Evolutionary conservation across 2,329 filamentous ascomycete genomes (phyloP), one percentile per base, ranked within the genome.

Genomic region (Fonsecaea multimorphosa): DNA sequence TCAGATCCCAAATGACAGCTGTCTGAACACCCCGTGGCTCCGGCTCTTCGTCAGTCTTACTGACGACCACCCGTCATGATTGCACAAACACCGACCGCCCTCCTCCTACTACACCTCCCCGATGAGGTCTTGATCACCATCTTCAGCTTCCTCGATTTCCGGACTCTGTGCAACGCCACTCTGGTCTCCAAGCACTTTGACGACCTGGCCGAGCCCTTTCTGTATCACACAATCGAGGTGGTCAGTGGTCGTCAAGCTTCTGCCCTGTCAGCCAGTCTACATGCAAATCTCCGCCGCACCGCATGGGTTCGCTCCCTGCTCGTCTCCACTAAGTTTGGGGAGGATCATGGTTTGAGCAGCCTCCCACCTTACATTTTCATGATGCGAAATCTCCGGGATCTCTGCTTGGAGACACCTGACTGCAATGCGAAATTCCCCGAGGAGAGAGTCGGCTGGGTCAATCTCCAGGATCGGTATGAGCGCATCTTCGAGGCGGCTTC

Each of bases 401-500:
- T 72, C 19, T 58, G 67, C 22, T 63, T 72, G 16, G 71, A 72
- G 59, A 72, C 71, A 0, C 71, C 71, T 5, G 71, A 72, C 51
- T 72, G 71, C 58, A 72, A 72, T 40, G 59, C 68, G 44, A 66
- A 66, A 52, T 62, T 65, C 8, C 67, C 71, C 14, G 64, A 65
- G 27, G 70, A 72, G 46, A 59, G 71, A 58, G 61, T 72, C 1
- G 34, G 54, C 19, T 72, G 71, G 71, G 63, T 72, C 31, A 66
- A 65, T 44, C 66, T 72, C 6, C 71, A 72, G 57, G 67, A 71
- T 24, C 32, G 66, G 52, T 72, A 72, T 53, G 70, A 72, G 49
- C 58, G 63, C 16, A 70, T 72, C 34, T 72, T 72, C 49, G 65
- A 68, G 54, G 65, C 58, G 32, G 67, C 71, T 29, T 71, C 68